Evolutionary conservation across 805 yeast genomes (phyloP).

Genomic region (Debaryomyces castellii): DNA sequence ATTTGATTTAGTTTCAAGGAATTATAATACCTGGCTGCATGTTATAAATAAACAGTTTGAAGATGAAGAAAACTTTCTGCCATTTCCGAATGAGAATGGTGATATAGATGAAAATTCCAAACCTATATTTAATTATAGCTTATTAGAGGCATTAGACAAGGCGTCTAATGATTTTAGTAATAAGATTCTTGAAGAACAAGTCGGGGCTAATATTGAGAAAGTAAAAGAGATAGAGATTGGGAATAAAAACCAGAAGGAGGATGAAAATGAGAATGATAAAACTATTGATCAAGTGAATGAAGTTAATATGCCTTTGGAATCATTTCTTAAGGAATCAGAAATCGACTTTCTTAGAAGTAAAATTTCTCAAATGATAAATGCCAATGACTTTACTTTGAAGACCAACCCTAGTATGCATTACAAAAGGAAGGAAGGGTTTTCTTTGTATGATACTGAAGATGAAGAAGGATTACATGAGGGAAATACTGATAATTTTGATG

Average conservation of each 20-base stretch:
- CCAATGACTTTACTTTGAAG: slow-evolving; percentile 12
- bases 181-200: slow-evolving; percentile 1
- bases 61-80: slow-evolving; percentile 26
- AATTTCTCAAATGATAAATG: slow-evolving; percentile 22
- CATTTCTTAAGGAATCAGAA: slow-evolving; percentile 23
- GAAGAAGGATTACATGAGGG: slow-evolving; percentile 41
- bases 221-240: neutral
- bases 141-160: slow-evolving; percentile 30
- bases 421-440: slow-evolving; percentile 20
- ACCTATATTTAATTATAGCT: slow-evolving; percentile 26
- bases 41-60: slow-evolving; percentile 25
- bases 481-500: slow-evolving; percentile 18
- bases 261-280: neutral
- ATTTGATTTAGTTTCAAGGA: slow-evolving; percentile 32
- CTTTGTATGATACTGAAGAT: slow-evolving; percentile 36
- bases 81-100: slow-evolving; percentile 25
- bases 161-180: slow-evolving; percentile 19
- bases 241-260: neutral
- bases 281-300: neutral
- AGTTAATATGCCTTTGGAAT: neutral
- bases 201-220: neutral
- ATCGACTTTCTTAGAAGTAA: slow-evolving; percentile 27
- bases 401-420: neutral
- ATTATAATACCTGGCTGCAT: slow-evolving; percentile 40
- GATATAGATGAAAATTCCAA: slow-evolving; percentile 8